phyloP scores from a whole-genome alignment of 2,329 filamentous ascomycete genomes.

The Fusarium setosum region DNA sequence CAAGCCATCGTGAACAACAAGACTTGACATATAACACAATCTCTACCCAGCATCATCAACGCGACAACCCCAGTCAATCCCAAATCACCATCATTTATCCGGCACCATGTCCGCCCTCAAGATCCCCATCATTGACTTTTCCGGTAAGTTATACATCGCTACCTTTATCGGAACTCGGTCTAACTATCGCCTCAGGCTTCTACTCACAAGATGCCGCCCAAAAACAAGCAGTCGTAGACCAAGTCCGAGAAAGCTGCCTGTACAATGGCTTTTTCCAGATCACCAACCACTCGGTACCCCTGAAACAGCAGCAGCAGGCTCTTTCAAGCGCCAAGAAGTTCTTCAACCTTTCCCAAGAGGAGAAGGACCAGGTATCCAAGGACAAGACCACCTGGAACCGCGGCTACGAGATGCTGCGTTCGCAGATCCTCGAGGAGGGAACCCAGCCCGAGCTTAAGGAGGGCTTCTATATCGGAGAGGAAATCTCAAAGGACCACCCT shows the following conservation, averaged over 20 bases:
- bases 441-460: slow-evolving; percentile 61
- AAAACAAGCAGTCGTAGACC: slow-evolving; percentile 41
- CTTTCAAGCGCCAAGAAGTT: slow-evolving; percentile 56
- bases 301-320: slow-evolving; percentile 51
- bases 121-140: slow-evolving; percentile 46
- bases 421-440: slow-evolving; percentile 57
- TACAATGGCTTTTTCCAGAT: slow-evolving; percentile 66
- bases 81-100: not conserved
- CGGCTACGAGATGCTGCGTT: slow-evolving; percentile 61
- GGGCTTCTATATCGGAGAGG: slow-evolving; percentile 49
- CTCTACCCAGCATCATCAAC: not conserved
- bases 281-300: slow-evolving; percentile 57
- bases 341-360: slow-evolving; percentile 59
- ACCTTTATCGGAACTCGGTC: not conserved
- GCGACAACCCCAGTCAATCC: not conserved
- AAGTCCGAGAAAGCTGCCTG: slow-evolving; percentile 55
- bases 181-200: slow-evolving; percentile 25
- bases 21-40: not conserved
- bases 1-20: not conserved
- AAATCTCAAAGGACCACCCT: slow-evolving; percentile 55
- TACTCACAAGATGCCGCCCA: slow-evolving; percentile 30
- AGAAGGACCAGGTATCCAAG: slow-evolving; percentile 56
- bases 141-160: slow-evolving; percentile 28
- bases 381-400: slow-evolving; percentile 55
- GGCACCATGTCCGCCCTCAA: slow-evolving; percentile 24